Conservation (phyloP, 768 basidiomycete genomes). For the Tulasnella sp. region DNA sequence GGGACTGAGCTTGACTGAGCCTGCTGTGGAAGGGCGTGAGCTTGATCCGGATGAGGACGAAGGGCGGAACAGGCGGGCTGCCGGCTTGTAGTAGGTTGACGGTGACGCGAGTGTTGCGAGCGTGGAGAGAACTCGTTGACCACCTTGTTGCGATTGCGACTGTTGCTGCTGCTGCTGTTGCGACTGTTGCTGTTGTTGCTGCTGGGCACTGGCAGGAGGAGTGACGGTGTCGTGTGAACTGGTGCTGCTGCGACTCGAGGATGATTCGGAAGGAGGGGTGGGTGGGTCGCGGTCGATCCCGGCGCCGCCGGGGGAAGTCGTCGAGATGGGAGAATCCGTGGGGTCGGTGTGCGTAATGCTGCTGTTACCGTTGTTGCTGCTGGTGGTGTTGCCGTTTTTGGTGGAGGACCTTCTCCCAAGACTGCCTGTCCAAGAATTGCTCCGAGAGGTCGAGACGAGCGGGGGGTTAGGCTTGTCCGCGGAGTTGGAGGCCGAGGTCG, state of each 20-base stretch:
- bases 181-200: not conserved
- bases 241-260: not conserved
- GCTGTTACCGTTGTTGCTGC: too few relatives aligned
- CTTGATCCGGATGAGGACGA: not conserved
- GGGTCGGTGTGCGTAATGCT: not conserved
- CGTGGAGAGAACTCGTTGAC: slow-evolving; percentile 14
- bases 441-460: not conserved
- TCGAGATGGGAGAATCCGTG: not conserved
- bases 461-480: not conserved
- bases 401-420: not conserved
- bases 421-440: not conserved
- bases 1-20: slow-evolving; percentile 20
- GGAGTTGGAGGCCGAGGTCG: not conserved
- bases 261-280: slow-evolving; percentile 13
- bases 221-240: slow-evolving; percentile 17
- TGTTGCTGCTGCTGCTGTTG: not conserved
- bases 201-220: not conserved
- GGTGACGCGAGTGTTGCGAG: slow-evolving; percentile 23
- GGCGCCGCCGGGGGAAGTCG: not conserved
- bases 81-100: slow-evolving; percentile 12
- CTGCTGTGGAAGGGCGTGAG: not conserved
- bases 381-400: not conserved
- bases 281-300: slow-evolving; percentile 1
- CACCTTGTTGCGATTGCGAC: not conserved
- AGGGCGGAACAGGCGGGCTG: slow-evolving; percentile 9